phyloP scores from a whole-genome alignment of 228 moss, liverwort and hornwort species.

The Sphagnum magellanicum region DNA sequence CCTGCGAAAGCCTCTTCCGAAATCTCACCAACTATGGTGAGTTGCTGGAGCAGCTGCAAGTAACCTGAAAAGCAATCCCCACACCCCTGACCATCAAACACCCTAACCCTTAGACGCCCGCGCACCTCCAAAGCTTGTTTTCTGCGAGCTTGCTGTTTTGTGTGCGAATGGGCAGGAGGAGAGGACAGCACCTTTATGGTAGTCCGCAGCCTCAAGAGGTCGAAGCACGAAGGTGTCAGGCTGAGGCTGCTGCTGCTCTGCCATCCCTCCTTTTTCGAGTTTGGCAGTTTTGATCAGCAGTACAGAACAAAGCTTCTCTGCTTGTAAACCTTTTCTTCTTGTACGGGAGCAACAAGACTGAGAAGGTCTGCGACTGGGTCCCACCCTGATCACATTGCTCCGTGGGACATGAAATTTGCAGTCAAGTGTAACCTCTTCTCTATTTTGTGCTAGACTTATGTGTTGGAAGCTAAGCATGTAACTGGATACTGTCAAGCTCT shows the following conservation, averaged over 20 bases:
- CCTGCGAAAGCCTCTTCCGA: conserved; percentile 52
- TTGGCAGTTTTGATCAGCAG: too few relatives aligned
- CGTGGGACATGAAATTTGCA: too few relatives aligned
- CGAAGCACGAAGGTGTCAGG: conserved; percentile 47
- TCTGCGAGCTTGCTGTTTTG: background rate
- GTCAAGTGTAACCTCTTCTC: too few relatives aligned
- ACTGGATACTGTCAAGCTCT: too few relatives aligned
- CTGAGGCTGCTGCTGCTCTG: conserved; percentile 16
- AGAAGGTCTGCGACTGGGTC: too few relatives aligned
- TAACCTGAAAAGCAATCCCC: conserved; percentile 38
- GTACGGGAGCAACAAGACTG: too few relatives aligned
- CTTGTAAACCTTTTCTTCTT: too few relatives aligned
- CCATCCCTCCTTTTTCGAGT: conserved; percentile 2
- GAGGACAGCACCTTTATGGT: conserved; percentile 36
- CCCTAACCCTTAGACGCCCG: background rate
- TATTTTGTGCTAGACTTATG: too few relatives aligned
- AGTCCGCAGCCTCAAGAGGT: conserved; percentile 39
- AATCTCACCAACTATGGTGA: conserved; percentile 60
- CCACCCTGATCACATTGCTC: too few relatives aligned
- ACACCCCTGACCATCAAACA: background rate
- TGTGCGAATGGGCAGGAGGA: too few relatives aligned
- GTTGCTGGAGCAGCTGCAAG: conserved; percentile 73
- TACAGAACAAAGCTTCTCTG: too few relatives aligned
- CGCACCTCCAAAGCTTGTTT: background rate
- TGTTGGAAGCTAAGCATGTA: too few relatives aligned